phyloP scores from a whole-genome alignment of 2,329 filamentous ascomycete genomes.

The Xylaria sp. region DNA sequence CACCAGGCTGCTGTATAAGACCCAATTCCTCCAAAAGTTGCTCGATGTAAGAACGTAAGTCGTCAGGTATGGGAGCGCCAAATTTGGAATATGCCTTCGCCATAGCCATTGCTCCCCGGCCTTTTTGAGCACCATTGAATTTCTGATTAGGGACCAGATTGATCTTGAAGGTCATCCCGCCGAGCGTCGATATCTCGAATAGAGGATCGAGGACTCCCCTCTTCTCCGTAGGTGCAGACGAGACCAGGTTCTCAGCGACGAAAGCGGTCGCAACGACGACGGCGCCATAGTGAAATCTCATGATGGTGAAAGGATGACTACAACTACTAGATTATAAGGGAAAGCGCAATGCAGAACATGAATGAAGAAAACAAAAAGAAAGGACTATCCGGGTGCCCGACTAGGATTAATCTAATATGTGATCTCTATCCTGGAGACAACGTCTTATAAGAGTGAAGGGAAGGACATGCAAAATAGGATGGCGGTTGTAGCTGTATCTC shows the following conservation, averaged over 20 bases:
- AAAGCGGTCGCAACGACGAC: constrained; percentile 50
- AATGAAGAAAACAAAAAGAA: constrained; percentile 9
- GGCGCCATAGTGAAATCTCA: constrained; percentile 51
- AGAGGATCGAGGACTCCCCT: constrained; percentile 40
- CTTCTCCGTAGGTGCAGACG: constrained; percentile 48
- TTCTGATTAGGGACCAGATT: constrained; percentile 54
- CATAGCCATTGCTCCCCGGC: constrained; percentile 54
- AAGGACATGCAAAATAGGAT: constrained; percentile 12
- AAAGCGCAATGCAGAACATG: not conserved
- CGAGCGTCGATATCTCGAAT: constrained; percentile 52
- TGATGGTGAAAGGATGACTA: constrained; percentile 41
- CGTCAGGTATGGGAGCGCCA: constrained; percentile 51
- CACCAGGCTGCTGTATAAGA: constrained; percentile 42
- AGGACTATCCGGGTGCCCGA: constrained; percentile 11
- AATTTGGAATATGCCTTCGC: constrained; percentile 56
- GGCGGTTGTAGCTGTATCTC: not conserved
- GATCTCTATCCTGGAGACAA: constrained; percentile 14
- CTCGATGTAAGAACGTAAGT: constrained; percentile 51
- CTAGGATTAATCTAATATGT: constrained; percentile 15
- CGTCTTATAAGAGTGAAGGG: constrained; percentile 8
- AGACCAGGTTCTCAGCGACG: constrained; percentile 45
- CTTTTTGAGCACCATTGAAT: constrained; percentile 48
- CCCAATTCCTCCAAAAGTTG: constrained; percentile 52
- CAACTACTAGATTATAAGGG: not conserved
- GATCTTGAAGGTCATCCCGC: constrained; percentile 55